phyloP scores from a whole-genome alignment of 352 stramenopile genomes.

The Globisporangium uncinulatum region DNA sequence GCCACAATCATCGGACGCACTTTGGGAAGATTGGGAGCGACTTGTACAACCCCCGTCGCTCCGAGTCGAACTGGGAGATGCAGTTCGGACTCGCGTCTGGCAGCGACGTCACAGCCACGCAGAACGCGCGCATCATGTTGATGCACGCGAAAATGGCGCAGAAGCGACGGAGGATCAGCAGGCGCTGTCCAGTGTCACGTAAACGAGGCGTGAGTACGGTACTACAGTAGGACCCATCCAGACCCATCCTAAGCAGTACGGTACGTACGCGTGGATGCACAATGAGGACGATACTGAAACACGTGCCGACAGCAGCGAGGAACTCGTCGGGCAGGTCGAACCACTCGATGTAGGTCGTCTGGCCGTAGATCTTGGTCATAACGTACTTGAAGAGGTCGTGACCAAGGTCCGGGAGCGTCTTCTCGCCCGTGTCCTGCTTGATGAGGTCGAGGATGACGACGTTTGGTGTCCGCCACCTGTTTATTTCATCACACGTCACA shows the following conservation, averaged over 20 bases:
- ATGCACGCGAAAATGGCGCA: slow-evolving; percentile 83
- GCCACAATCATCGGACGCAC: slow-evolving; percentile 22
- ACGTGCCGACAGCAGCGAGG: slow-evolving; percentile 59
- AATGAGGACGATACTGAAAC: slow-evolving; percentile 61
- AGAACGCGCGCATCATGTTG: slow-evolving; percentile 82
- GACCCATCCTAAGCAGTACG: neutral
- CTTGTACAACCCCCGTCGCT: slow-evolving; percentile 45
- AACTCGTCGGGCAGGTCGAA: slow-evolving; percentile 84
- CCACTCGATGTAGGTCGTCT: slow-evolving; percentile 72
- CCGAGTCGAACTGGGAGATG: slow-evolving; percentile 75
- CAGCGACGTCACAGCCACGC: slow-evolving; percentile 80
- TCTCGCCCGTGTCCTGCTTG: slow-evolving; percentile 50
- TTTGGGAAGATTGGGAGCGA: slow-evolving; percentile 81
- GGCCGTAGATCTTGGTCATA: slow-evolving; percentile 81
- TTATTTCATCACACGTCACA: no score
- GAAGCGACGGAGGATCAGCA: slow-evolving; percentile 80
- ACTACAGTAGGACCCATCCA: slow-evolving; percentile 1
- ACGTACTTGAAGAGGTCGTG: slow-evolving; percentile 86
- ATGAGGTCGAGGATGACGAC: slow-evolving; percentile 69
- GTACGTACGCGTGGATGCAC: slow-evolving; percentile 65
- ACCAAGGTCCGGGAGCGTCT: slow-evolving; percentile 80
- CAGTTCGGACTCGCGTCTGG: slow-evolving; percentile 81
- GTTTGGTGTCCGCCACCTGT: slow-evolving; percentile 76
- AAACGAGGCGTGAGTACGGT: no score
- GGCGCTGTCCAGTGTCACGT: slow-evolving; percentile 25